Evolutionary conservation across 1,284 basidiomycete genomes (phyloP), one percentile per base, ranked within the genome.

Genomic region (Ganoderma lucidum): DNA sequence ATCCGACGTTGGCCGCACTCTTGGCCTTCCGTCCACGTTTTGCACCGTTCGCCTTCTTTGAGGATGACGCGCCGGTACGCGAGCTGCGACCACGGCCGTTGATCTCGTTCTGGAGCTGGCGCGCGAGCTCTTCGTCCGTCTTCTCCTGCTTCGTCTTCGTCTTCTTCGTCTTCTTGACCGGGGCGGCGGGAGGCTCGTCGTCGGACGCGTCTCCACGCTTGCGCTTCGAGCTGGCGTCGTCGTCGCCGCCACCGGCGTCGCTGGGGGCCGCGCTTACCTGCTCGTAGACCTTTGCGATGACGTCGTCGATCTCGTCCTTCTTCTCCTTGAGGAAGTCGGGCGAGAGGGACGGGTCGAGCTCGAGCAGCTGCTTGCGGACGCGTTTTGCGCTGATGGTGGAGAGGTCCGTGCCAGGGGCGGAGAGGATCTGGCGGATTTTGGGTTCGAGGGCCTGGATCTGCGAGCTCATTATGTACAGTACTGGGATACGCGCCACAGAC

Each of bases 321-420:
- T 89, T 81, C 73, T 86, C 83, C 73, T 86, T 90, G 64, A 93
- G 74, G 70, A 85, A 81, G 56, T 88, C 87, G 28, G 83, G 67
- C 6, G 89, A 88, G 62, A 93, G 76, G 9, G 83, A 79, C 35
- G 86, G 80, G 70, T 87, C 84, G 67, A 84, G 78, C 64, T 84
- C 85, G 70, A 87, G 78, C 55, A 94, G 82, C 76, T 87, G 85
- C 71, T 88, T 88, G 72, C 93, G 86, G 75, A 94, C 93, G 81
- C 89, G 88, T 81, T 92, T 93, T 64, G 92, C 92, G 76, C 90
- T 92, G 80, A 94, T 92, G 56, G 89, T 92, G 58, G 82, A 71
- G 74, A 94, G 85, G 83, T 94, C 90, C 62, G 87, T 89, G 62
- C 87, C 88, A 8, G 92, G 92, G 19, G 90, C 87, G 56, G 87